Percentiles rank a stretch among this genome's conserved stretches.
Evolutionary conservation across 2,329 filamentous ascomycete genomes (phyloP).

Genomic region (Verticillium longisporum): DNA sequence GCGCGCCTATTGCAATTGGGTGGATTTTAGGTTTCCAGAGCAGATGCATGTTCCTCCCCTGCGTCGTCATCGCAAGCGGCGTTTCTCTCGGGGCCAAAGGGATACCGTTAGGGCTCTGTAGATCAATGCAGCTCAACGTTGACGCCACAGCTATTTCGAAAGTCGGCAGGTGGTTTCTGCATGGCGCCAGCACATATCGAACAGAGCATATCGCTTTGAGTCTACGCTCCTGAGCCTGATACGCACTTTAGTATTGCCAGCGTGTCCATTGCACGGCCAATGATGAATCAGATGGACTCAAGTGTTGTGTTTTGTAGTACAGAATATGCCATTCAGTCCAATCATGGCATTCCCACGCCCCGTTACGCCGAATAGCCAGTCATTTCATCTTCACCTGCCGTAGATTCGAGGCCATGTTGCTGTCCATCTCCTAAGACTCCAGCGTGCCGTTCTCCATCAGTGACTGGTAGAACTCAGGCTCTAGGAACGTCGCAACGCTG

Average conservation of each 20-base stretch:
- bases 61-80: not conserved
- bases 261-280: not conserved
- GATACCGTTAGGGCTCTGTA: not conserved
- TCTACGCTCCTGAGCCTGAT: no score
- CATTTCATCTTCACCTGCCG: not conserved
- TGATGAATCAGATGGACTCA: not conserved
- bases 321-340: not conserved
- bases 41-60: not conserved
- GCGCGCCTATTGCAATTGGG: not conserved
- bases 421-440: not conserved
- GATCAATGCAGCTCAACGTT: not conserved
- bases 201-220: no score
- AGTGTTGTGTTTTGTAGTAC: not conserved
- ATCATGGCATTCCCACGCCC: not conserved
- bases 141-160: not conserved
- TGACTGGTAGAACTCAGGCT: conserved; percentile 85
- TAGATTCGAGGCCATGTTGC: not conserved
- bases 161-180: not conserved
- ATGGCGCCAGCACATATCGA: no score
- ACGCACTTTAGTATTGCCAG: no score
- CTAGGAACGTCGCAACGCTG: conserved; percentile 90
- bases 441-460: conserved; percentile 85
- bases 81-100: not conserved
- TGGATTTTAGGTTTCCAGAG: not conserved
- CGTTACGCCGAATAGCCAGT: not conserved